Percentiles rank a stretch among this genome's conserved stretches.
phyloP scores from a whole-genome alignment of 495 filamentous ascomycete genomes.

The Thozetella sp. region DNA sequence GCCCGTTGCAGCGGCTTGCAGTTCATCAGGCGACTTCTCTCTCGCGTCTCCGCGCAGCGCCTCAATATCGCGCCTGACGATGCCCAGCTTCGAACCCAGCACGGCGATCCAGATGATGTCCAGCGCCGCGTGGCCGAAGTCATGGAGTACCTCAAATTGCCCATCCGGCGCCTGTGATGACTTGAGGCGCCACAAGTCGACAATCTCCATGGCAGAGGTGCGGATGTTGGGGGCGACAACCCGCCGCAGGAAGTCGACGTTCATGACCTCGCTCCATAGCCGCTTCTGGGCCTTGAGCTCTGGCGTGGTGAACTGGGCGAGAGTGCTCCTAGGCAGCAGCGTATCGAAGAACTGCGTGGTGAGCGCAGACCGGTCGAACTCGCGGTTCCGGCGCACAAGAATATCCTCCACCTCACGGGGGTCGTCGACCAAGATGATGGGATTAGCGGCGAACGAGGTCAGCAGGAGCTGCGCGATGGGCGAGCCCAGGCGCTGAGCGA shows the following conservation, averaged over 20 bases:
- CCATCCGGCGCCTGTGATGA: slow-evolving; percentile 3
- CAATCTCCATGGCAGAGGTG: slow-evolving; percentile 18
- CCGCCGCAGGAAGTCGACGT: slow-evolving; percentile 25
- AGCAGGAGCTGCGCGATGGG: slow-evolving; percentile 27
- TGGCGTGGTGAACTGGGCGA: slow-evolving; percentile 24
- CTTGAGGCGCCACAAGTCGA: slow-evolving; percentile 33
- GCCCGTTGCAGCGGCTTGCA: background rate
- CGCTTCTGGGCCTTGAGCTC: slow-evolving; percentile 27
- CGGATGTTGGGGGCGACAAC: slow-evolving; percentile 31
- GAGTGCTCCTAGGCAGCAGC: slow-evolving; percentile 20
- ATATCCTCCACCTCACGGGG: slow-evolving; percentile 29
- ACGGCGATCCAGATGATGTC: slow-evolving; percentile 34
- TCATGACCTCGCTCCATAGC: slow-evolving; percentile 31
- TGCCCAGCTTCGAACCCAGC: slow-evolving; percentile 24
- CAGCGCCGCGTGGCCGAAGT: slow-evolving; percentile 32
- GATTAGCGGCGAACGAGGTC: slow-evolving; percentile 14
- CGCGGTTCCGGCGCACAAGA: slow-evolving; percentile 21
- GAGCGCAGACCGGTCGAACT: slow-evolving; percentile 26
- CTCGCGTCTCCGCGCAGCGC: slow-evolving; percentile 12
- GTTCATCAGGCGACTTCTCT: background rate
- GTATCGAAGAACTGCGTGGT: slow-evolving; percentile 14
- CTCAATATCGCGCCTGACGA: slow-evolving; percentile 16
- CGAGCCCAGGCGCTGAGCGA: slow-evolving; percentile 17
- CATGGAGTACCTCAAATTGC: slow-evolving; percentile 21
- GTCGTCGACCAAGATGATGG: slow-evolving; percentile 26